These are phyloP conservation scores for Gastrolobium villosum DNA, from an alignment of 306 rosid genomes.

Conservation along the genomic window DNA sequence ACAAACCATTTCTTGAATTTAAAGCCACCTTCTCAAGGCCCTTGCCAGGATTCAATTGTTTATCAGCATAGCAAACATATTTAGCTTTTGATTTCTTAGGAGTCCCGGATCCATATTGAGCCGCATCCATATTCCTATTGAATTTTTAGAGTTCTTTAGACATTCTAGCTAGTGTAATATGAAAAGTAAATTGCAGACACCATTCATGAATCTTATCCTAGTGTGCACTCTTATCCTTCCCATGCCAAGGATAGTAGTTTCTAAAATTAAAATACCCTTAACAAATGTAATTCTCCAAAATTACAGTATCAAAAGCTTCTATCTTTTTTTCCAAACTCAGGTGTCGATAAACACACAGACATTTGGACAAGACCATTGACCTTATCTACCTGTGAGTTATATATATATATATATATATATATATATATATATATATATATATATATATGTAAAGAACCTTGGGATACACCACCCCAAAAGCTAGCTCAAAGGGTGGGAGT, in stretches of 20 bases:
- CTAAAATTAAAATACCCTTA: slow-evolving; percentile 1
- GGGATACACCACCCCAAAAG: no score
- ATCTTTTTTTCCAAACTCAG: background rate
- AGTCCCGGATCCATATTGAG: slow-evolving; percentile 51
- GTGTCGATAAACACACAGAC: slow-evolving; percentile 15
- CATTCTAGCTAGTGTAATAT: background rate
- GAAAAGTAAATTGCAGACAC: background rate
- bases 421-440: no score
- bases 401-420: background rate
- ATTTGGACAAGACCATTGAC: slow-evolving; percentile 36
- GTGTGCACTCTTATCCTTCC: background rate
- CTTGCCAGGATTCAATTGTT: slow-evolving; percentile 39
- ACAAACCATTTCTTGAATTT: slow-evolving; percentile 46
- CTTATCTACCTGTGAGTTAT: slow-evolving; percentile 10
- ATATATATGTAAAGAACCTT: no score
- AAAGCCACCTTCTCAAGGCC: slow-evolving; percentile 46
- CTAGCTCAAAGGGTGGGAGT: no score
- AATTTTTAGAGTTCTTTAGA: no score
- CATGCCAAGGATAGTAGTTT: background rate
- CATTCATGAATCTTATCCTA: slow-evolving; percentile 1
- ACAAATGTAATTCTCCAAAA: slow-evolving; percentile 22
- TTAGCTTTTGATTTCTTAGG: slow-evolving; percentile 55
- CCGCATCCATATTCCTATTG: slow-evolving; percentile 32
- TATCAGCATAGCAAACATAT: slow-evolving; percentile 35
- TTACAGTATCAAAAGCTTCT: slow-evolving; percentile 41